Evolutionary conservation across 2,329 filamentous ascomycete species (phyloP).

Genomic region (Paecilomyces formosus): DNA sequence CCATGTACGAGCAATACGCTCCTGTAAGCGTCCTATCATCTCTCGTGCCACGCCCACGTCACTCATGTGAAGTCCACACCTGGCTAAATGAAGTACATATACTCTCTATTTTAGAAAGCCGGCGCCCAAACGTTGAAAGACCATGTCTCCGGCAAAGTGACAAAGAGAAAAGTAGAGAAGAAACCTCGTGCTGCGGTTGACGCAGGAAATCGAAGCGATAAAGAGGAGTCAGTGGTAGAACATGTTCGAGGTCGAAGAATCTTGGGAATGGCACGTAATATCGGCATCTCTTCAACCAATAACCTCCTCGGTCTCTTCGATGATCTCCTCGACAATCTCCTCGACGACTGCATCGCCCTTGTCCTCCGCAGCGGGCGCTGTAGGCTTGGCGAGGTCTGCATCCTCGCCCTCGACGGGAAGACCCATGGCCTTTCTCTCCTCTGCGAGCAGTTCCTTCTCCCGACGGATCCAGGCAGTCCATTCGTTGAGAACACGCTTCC

Average conservation of each 20-base stretch:
- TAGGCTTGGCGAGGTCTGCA: conserved; percentile 42
- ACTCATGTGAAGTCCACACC: neutral
- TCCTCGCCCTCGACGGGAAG: conserved; percentile 60
- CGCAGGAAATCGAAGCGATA: conserved; percentile 23
- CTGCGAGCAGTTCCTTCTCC: conserved; percentile 62
- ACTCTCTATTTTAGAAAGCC: neutral
- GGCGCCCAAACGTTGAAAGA: neutral
- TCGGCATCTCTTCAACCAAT: conserved; percentile 31
- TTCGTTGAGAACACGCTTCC: conserved; percentile 74
- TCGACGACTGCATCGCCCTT: conserved; percentile 75
- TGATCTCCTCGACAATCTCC: conserved; percentile 77
- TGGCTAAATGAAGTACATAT: neutral
- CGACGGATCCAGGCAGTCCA: conserved; percentile 79
- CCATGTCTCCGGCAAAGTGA: neutral
- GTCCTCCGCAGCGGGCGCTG: conserved; percentile 51
- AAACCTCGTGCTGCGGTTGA: conserved; percentile 8
- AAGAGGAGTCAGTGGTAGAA: conserved; percentile 17
- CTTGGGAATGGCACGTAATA: neutral
- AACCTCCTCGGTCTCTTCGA: conserved; percentile 77
- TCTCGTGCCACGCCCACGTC: neutral
- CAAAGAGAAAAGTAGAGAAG: neutral
- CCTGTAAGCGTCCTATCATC: neutral
- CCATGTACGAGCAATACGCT: neutral
- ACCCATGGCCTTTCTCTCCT: conserved; percentile 63
- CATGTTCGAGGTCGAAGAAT: conserved; percentile 1